A percentile compares a stretch with the other conserved stretches of the same genome.
These are phyloP conservation scores for Camellia japonica DNA, from an alignment of 148 eudicot genomes.

Conservation along the genomic window DNA sequence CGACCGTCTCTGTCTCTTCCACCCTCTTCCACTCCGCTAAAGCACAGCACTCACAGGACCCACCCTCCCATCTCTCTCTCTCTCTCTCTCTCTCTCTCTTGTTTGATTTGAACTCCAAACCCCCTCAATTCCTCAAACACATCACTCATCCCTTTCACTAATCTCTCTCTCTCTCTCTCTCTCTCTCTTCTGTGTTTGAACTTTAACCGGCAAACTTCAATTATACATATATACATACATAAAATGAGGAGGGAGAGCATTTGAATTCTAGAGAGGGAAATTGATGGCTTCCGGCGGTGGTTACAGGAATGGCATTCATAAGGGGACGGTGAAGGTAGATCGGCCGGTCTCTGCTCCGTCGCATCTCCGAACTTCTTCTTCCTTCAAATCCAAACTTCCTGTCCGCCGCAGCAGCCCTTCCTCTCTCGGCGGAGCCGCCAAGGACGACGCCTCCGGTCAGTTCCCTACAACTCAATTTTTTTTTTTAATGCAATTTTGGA, in stretches of 20 bases:
- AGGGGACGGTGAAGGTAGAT: slow-evolving; percentile 20
- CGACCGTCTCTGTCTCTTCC: neutral
- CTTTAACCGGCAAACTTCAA: neutral
- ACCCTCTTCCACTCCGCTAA: neutral
- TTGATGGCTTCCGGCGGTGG: slow-evolving; percentile 16
- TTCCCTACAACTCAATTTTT: slow-evolving; percentile 1
- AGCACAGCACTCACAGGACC: neutral
- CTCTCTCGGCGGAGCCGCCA: slow-evolving; percentile 32
- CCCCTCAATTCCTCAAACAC: neutral
- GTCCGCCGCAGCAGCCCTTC: slow-evolving; percentile 57
- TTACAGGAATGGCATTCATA: slow-evolving; percentile 34
- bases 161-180: neutral
- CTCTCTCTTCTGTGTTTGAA: neutral
- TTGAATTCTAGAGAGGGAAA: neutral
- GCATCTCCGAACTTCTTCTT: slow-evolving; percentile 40
- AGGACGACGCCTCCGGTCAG: slow-evolving; percentile 25
- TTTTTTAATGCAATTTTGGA: neutral
- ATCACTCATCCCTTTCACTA: neutral
- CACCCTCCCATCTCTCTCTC: neutral
- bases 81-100: neutral
- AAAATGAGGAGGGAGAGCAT: neutral
- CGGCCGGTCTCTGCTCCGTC: slow-evolving; percentile 27
- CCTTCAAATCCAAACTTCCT: slow-evolving; percentile 59
- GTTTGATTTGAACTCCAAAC: neutral
- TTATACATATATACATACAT: no score